Base-by-base conservation (phyloP, 1,284 basidiomycete species). In the Heterobasidion occidentale region DNA sequence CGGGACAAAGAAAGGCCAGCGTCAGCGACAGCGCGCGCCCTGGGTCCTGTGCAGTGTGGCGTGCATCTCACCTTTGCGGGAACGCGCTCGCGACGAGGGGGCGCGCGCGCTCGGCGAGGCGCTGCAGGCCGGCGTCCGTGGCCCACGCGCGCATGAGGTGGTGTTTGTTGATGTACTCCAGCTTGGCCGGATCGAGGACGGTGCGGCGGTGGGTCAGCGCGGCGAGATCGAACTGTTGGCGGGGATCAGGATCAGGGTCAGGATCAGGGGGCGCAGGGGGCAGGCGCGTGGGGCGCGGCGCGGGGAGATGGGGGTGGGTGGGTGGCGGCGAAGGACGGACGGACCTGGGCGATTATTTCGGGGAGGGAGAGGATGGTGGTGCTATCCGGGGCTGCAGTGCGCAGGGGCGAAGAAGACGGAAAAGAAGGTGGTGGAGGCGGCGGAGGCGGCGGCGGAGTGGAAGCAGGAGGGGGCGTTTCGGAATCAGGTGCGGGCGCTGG, bases 161-260 rank as follows among this genome's bases (percentile, higher is more conserved):
- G 35, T 85, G 81, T 62, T 89, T 88, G 68, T 93, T 94, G 54
- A 94, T 72, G 64, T 84, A 87, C 59, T 83, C 81, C 9, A 94
- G 76, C 63, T 93, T 92, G 19, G 71, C 67, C 0, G 78, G 78
- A 59, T 92, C 89, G 27, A 94, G 77, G 35, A 84, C 80, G 27
- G 86, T 81, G 57, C 88, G 84, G 42, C 90, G 81, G 53, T 90
- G 89, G 0, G 90, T 92, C 35, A 93, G 65, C 0, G 77, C 77
- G 1, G 78, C 71, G 27, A 93, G 72, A 56, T 90, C 84, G 62
- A 93, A 92, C 84, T 89, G 54, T 27, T 27, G 56, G 56, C 53
- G 45, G 46, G 27, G 36, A 52, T 12, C 7, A 12, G 27, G 35
- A 19, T 46, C 47, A 59, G 9, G 42, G 34, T 20, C 19, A n/a